These are phyloP conservation scores for Phoma sp. DNA, from an alignment of 2,329 filamentous ascomycete genomes.

Conservation along the genomic window DNA sequence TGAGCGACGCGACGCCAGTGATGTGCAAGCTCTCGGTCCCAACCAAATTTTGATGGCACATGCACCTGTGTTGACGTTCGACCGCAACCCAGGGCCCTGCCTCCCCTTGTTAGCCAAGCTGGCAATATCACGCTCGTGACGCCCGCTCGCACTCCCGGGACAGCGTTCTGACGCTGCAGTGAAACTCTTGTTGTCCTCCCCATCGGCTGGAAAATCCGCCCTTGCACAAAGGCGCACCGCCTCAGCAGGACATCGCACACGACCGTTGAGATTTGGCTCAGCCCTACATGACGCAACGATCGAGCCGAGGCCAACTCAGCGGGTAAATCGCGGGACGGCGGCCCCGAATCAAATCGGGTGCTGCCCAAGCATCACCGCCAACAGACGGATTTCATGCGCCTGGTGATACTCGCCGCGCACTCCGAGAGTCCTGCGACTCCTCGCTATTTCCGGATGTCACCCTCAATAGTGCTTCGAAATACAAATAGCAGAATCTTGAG, in stretches of 20 bases:
- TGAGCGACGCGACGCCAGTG: constrained; percentile 1
- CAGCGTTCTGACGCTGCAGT: not conserved
- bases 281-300: constrained; percentile 17
- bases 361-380: not conserved
- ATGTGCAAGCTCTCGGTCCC: not conserved
- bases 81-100: not conserved
- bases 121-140: not conserved
- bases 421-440: not conserved
- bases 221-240: not conserved
- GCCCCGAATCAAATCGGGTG: not conserved
- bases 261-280: constrained; percentile 14
- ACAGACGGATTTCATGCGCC: not conserved
- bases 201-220: not conserved
- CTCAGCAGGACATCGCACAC: constrained; percentile 5
- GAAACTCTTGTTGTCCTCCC: not conserved
- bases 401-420: not conserved
- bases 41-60: too few relatives aligned
- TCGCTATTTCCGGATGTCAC: constrained; percentile 1
- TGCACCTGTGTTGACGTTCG: constrained; percentile 1
- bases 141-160: not conserved
- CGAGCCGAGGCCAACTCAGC: not conserved
- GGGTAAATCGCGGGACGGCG: not conserved
- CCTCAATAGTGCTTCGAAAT: not conserved
- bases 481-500: not conserved
- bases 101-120: too few relatives aligned